Evolutionary conservation across 441 rosid species (phyloP), one percentile per base, ranked within the genome.

Genomic region (Syzygium syzygioides): DNA sequence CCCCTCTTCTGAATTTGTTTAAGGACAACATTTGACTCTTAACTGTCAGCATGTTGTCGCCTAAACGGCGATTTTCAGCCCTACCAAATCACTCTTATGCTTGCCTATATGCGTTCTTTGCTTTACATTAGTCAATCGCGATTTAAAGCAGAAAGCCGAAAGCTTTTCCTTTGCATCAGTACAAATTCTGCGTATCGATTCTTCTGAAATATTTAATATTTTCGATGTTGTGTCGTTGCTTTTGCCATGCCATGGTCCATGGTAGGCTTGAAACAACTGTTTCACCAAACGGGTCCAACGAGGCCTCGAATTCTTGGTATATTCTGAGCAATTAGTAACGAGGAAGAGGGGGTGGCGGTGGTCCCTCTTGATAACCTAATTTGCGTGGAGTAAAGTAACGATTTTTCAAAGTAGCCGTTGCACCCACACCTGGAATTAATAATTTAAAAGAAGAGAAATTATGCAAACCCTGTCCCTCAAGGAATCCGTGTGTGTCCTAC

Each of bases 351-450:
- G 83, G 83, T 76, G 80, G 52, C 7, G 83, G 83, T 76, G 83
- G 83, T 41, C 53, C 83, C 53, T 76, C 83, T 41, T 41, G 9
- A 48, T 45, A 76, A 23, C n/a, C 53, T 41, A 41, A 76, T 76
- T 76, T 76, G 83, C 83, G 83, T 76, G 48, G 53, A 76, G 83
- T 76, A 41, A 41, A 41, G 53, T 41, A 76, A 23, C 52, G 52
- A 76, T 45, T 41, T 76, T 76, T 96, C 97, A 95, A 95, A 94
- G 92, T 97, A 96, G 96, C 99, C 98, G 99, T 96, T 95, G 87
- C 90, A 92, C 92, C 93, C 55, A 86, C 92, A 87, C 86, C 53
- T 7, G 28, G 34, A 45, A 8, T 37, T 45, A 62, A 23, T 14
- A 20, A 87, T 86, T 89, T 37, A 45, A 3, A 56, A 7, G n/a